Conservation (phyloP, 2,329 filamentous ascomycete genomes). For the Fonsecaea erecta region DNA sequence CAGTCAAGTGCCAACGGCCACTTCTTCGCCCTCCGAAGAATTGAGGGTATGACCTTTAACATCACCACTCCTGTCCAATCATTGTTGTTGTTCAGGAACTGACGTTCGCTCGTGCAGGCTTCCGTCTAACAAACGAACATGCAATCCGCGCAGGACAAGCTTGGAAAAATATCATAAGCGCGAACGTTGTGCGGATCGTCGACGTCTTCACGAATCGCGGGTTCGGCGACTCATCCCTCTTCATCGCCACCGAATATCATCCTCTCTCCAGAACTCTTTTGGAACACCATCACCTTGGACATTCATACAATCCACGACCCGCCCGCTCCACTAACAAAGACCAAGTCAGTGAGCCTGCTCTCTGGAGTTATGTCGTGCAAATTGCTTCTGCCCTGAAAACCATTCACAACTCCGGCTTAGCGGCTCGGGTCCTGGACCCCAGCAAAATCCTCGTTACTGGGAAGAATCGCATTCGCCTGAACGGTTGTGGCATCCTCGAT, state of each 20-base stretch:
- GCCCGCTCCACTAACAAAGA: slow-evolving; percentile 50
- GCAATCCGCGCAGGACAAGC: slow-evolving; percentile 83
- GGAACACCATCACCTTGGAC: slow-evolving; percentile 68
- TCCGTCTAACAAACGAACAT: slow-evolving; percentile 84
- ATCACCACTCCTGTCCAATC: neutral
- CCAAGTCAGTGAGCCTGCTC: slow-evolving; percentile 69
- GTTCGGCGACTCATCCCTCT: slow-evolving; percentile 92
- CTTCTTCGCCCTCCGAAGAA: slow-evolving; percentile 81
- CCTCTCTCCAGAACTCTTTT: slow-evolving; percentile 87
- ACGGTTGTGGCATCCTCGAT: slow-evolving; percentile 86
- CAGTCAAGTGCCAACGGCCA: slow-evolving; percentile 85
- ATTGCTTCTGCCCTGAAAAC: slow-evolving; percentile 84
- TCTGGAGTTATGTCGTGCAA: slow-evolving; percentile 94
- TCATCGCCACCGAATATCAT: slow-evolving; percentile 93
- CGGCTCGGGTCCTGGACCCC: slow-evolving; percentile 81
- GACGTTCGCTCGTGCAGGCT: slow-evolving; percentile 57
- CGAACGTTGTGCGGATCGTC: slow-evolving; percentile 81
- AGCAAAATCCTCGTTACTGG: slow-evolving; percentile 89
- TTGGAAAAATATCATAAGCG: slow-evolving; percentile 85
- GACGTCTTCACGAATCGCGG: slow-evolving; percentile 92
- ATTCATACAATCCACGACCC: slow-evolving; percentile 46
- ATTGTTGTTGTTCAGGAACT: neutral
- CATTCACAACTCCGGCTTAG: slow-evolving; percentile 79
- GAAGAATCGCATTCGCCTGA: slow-evolving; percentile 86
- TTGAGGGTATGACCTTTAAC: slow-evolving; percentile 66